Evolutionary conservation across 768 basidiomycete genomes (phyloP).

Genomic region (Naganishia friedmannii): DNA sequence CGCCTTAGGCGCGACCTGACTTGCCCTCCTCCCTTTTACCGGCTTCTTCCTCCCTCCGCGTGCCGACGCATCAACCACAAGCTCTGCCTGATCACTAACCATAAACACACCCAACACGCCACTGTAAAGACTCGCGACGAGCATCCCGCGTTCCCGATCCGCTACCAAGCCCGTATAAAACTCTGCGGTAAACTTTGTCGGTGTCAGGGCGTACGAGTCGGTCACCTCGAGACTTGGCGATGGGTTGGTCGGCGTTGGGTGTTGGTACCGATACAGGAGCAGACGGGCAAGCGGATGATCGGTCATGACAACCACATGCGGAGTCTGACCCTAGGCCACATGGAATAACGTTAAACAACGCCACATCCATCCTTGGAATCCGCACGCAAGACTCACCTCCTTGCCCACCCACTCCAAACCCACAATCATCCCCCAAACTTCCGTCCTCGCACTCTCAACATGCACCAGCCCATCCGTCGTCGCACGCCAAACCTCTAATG

Average conservation of each 20-base stretch:
- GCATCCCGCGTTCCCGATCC: constrained; percentile 34
- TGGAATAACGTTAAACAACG: too few species aligned
- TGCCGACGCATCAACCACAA: neutral
- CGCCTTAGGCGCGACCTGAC: constrained; percentile 31
- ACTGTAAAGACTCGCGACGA: constrained; percentile 47
- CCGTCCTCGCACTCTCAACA: constrained; percentile 33
- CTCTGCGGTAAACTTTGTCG: constrained; percentile 41
- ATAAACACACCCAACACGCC: constrained; percentile 46
- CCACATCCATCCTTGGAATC: neutral
- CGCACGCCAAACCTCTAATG: constrained; percentile 45
- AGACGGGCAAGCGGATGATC: constrained; percentile 47
- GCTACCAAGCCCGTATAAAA: constrained; percentile 44
- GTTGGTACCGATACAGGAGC: constrained; percentile 38
- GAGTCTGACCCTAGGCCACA: constrained; percentile 25
- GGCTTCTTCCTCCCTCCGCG: constrained; percentile 16
- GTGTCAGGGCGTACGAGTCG: constrained; percentile 38
- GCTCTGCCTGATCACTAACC: constrained; percentile 14
- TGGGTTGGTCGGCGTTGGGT: neutral
- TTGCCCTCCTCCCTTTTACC: constrained; percentile 5
- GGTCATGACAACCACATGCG: constrained; percentile 44
- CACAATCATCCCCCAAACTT: constrained; percentile 48
- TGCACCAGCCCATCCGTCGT: constrained; percentile 36
- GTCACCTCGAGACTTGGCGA: constrained; percentile 34
- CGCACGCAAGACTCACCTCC: constrained; percentile 33
- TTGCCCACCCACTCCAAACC: constrained; percentile 41